phyloP scores from a whole-genome alignment of 2,329 filamentous ascomycete genomes.

The Cladorrhinum sp. region DNA sequence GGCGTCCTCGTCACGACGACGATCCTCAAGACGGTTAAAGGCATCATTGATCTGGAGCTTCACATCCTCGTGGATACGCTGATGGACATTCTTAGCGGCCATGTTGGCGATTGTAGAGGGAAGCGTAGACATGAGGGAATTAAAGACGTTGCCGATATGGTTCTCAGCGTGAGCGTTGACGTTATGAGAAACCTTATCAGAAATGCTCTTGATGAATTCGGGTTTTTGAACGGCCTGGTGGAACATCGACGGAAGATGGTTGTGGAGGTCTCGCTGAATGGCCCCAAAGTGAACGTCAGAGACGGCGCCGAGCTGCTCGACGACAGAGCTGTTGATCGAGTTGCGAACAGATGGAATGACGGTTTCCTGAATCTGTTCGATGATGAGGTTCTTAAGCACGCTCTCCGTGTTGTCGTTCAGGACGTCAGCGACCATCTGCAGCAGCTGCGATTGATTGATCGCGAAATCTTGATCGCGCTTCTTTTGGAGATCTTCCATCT shows the following conservation, averaged over 20 bases:
- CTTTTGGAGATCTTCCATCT: conserved; percentile 53
- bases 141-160: conserved; percentile 60
- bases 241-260: conserved; percentile 64
- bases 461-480: conserved; percentile 37
- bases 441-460: conserved; percentile 61
- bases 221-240: conserved; percentile 68
- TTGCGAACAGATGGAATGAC: conserved; percentile 73
- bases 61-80: conserved; percentile 60
- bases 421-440: conserved; percentile 58
- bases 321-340: conserved; percentile 64
- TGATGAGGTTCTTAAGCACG: conserved; percentile 73
- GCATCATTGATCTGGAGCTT: conserved; percentile 58
- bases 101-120: conserved; percentile 64
- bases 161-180: conserved; percentile 68
- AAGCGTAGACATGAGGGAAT: conserved; percentile 64
- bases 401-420: conserved; percentile 64
- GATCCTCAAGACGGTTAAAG: conserved; percentile 48
- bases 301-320: conserved; percentile 67
- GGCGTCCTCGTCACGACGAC: conserved; percentile 50
- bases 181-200: conserved; percentile 67
- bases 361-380: conserved; percentile 68
- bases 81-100: conserved; percentile 63
- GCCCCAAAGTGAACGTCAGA: conserved; percentile 65
- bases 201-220: conserved; percentile 68
- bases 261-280: conserved; percentile 71